A percentile compares a stretch with the other conserved stretches of the same genome.
phyloP scores from a whole-genome alignment of 352 stramenopile species.

The Globisporangium cederbergense region DNA sequence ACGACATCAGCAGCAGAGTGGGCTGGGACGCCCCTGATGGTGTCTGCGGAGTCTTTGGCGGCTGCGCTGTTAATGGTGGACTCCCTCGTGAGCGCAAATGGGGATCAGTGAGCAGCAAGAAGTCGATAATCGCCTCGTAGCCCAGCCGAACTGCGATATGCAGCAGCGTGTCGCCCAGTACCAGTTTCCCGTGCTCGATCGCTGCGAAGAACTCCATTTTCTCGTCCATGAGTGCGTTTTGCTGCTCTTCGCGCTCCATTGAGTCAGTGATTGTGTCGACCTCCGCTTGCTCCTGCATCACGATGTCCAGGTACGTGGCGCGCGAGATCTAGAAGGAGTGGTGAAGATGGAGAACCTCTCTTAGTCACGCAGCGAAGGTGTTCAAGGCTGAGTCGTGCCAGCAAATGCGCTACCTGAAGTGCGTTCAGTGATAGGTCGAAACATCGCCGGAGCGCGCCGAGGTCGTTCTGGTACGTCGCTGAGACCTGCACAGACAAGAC shows the following conservation, averaged over 20 bases:
- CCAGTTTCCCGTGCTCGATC: constrained; percentile 48
- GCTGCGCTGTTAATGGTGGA: background rate
- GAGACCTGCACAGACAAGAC: constrained; percentile 24
- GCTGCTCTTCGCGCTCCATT: constrained; percentile 40
- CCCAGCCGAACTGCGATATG: constrained; percentile 62
- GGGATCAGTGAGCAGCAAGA: constrained; percentile 54
- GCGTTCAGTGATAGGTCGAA: constrained; percentile 44
- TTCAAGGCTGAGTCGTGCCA: too few species aligned
- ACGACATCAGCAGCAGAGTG: background rate
- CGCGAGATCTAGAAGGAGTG: constrained; percentile 44
- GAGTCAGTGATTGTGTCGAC: constrained; percentile 64
- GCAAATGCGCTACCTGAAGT: constrained; percentile 33
- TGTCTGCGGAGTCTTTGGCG: background rate
- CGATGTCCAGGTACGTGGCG: constrained; percentile 74
- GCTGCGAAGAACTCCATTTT: constrained; percentile 78
- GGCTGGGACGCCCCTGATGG: background rate
- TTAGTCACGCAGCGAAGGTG: too few species aligned
- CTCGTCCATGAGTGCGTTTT: constrained; percentile 55
- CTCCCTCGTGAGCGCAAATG: constrained; percentile 4
- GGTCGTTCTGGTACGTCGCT: constrained; percentile 47
- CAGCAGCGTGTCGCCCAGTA: constrained; percentile 68
- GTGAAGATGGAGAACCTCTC: too few species aligned
- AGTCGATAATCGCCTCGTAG: constrained; percentile 53
- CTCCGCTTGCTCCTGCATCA: constrained; percentile 50
- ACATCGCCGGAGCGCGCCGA: constrained; percentile 32